Conservation (phyloP, 2,329 filamentous ascomycete genomes). For the Claviceps monticola region DNA sequence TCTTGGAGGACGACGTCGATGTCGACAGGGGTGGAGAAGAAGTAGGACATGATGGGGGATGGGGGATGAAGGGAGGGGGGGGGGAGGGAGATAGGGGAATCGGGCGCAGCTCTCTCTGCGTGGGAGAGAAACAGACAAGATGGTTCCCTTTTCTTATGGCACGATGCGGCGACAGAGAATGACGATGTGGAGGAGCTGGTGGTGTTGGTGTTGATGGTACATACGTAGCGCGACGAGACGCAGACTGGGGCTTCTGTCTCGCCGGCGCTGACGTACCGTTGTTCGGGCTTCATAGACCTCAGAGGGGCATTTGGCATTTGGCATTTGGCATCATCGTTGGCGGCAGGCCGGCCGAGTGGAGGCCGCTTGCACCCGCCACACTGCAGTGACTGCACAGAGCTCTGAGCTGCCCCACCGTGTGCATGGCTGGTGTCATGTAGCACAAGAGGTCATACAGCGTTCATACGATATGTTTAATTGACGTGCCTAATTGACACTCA, state of each 20-base stretch:
- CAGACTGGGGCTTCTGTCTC: conserved; percentile 1
- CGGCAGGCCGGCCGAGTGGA: neutral
- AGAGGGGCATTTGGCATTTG: neutral
- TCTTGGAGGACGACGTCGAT: conserved; percentile 98
- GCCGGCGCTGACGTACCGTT: conserved; percentile 20
- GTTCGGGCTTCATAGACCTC: neutral
- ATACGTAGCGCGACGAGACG: neutral
- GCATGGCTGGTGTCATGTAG: too few relatives aligned
- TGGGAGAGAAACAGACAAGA: neutral
- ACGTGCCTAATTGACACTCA: too few relatives aligned
- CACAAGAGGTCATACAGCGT: too few relatives aligned
- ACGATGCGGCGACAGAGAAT: neutral
- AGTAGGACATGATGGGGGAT: conserved; percentile 70
- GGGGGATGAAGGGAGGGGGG: neutral
- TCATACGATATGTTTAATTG: too few relatives aligned
- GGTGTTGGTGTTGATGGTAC: neutral
- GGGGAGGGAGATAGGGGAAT: neutral
- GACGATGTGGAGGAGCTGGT: neutral
- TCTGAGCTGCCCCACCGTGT: neutral
- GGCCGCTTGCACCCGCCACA: neutral
- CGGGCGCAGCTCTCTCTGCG: neutral
- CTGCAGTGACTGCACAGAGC: neutral
- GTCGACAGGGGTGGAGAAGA: conserved; percentile 95
- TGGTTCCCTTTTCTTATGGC: neutral
- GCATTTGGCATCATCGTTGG: neutral